phyloP scores from a whole-genome alignment of 371 early-diverging fungal species.

The Lichtheimia ramosa region DNA sequence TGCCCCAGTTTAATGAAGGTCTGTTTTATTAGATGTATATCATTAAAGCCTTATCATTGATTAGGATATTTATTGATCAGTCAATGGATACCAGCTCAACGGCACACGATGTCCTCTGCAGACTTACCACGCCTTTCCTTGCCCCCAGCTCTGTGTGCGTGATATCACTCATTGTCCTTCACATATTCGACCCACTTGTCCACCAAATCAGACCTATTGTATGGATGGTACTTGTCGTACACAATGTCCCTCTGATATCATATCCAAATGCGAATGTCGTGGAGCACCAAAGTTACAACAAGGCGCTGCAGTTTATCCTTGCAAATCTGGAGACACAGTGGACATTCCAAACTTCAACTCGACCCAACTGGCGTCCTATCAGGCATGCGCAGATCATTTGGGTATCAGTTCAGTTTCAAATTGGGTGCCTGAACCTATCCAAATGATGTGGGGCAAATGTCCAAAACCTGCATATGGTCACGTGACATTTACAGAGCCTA shows the following conservation, averaged over 20 bases:
- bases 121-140: constrained; percentile 36
- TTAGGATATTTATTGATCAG: constrained; percentile 13
- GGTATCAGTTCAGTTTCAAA: constrained; percentile 27
- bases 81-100: constrained; percentile 44
- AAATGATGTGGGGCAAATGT: constrained; percentile 55
- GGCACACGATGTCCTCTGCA: constrained; percentile 48
- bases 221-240: constrained; percentile 52
- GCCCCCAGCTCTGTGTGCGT: constrained; percentile 53
- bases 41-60: too few species aligned
- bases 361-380: constrained; percentile 29
- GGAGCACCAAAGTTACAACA: constrained; percentile 32
- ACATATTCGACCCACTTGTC: constrained; percentile 36
- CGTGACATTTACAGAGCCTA: constrained; percentile 40
- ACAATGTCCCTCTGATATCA: constrained; percentile 26
- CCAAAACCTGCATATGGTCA: constrained; percentile 45
- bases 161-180: constrained; percentile 43
- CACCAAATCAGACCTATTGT: constrained; percentile 44
- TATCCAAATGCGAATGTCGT: constrained; percentile 41
- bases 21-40: too few species aligned
- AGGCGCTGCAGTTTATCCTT: constrained; percentile 23
- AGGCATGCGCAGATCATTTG: constrained; percentile 33
- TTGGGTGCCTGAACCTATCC: constrained; percentile 34
- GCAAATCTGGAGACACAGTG: constrained; percentile 19
- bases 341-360: constrained; percentile 47
- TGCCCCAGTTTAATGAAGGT: too few species aligned